phyloP scores from a whole-genome alignment of 176 grass and related monocot genomes.

The Lolium multiflorum region DNA sequence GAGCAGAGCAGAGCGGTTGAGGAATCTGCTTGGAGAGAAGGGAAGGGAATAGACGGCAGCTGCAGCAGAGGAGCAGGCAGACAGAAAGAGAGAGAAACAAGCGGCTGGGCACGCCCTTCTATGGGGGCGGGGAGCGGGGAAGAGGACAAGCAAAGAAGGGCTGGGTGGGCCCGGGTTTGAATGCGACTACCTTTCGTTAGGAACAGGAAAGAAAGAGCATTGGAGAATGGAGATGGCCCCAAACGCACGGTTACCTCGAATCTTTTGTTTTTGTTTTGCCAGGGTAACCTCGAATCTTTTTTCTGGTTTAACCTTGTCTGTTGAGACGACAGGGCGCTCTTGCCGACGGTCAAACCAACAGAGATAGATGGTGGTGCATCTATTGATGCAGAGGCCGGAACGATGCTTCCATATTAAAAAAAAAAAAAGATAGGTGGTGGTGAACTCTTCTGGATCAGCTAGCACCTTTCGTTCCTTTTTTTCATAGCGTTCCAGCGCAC shows the following conservation, averaged over 20 bases:
- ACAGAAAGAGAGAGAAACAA: not conserved
- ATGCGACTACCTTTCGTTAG: no score
- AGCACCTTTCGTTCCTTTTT: not conserved
- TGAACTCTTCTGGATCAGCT: not conserved
- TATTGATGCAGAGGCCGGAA: no score
- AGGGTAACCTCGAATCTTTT: not conserved
- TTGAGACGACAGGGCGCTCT: not conserved
- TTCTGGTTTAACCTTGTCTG: not conserved
- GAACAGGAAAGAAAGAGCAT: no score
- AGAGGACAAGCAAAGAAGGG: not conserved
- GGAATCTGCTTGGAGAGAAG: not conserved
- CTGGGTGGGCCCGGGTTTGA: not conserved
- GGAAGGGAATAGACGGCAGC: not conserved
- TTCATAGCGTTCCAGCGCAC: not conserved
- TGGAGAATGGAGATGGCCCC: not conserved
- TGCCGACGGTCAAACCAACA: not conserved
- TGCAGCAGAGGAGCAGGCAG: not conserved
- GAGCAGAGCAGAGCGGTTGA: not conserved
- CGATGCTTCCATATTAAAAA: no score
- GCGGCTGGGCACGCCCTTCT: slow-evolving; percentile 23
- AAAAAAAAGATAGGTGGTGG: no score
- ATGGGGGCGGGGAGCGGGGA: not conserved
- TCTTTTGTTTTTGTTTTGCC: not conserved
- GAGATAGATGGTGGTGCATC: no score
- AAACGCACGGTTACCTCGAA: slow-evolving; percentile 21